Conservation (phyloP, 768 basidiomycete species). For the Exsudoporus frostii region DNA sequence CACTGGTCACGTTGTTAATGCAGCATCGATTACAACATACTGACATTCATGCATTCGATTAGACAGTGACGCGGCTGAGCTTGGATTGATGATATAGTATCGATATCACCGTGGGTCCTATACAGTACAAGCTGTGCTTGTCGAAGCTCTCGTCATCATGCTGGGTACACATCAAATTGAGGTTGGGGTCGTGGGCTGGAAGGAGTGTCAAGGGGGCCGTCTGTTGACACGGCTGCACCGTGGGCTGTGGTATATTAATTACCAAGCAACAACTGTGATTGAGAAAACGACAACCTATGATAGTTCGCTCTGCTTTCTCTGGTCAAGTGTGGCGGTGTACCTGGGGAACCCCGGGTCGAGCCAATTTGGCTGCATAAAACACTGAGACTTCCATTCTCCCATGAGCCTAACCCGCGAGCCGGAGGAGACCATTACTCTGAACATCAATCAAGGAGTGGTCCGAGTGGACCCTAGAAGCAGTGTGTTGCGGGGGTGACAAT, state of each 20-base stretch:
- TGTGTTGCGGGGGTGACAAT: constrained; percentile 1
- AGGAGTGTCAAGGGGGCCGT: not conserved
- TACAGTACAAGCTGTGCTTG: constrained; percentile 8
- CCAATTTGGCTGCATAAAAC: not conserved
- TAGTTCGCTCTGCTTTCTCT: not conserved
- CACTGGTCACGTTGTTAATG: not conserved
- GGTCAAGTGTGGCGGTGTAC: not conserved
- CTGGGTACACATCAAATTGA: not conserved
- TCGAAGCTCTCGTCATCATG: not conserved
- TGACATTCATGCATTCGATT: not conserved
- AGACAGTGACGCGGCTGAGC: constrained; percentile 1
- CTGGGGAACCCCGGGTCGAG: not conserved
- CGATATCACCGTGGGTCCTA: not conserved
- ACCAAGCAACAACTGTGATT: not conserved
- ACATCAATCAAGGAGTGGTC: too few species aligned
- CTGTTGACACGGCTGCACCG: not conserved
- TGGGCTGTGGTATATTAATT: not conserved
- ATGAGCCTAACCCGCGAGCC: not conserved
- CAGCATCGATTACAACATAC: not conserved
- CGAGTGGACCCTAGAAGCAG: not conserved
- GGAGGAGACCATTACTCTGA: not conserved
- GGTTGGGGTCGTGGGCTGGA: not conserved
- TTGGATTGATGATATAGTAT: not conserved
- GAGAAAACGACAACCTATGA: not conserved
- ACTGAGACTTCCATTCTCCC: not conserved